These are phyloP conservation scores for Oryza punctata DNA, from an alignment of 176 grass and related monocot genomes.

Conservation along the genomic window DNA sequence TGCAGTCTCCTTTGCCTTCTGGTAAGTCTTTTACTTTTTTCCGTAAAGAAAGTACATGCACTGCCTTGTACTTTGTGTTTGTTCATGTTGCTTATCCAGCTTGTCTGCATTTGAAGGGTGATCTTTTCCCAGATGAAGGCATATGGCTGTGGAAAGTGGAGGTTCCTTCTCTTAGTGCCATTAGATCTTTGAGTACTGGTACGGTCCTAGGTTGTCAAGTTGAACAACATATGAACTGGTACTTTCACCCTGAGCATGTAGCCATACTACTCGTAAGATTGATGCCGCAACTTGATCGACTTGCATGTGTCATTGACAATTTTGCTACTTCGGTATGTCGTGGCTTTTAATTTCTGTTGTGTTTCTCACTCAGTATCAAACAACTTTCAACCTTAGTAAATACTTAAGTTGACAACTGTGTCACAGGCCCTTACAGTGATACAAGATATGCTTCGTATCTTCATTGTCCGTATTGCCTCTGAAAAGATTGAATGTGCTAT, in stretches of 20 bases:
- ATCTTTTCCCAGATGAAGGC: conserved; percentile 92
- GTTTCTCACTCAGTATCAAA: conserved; percentile 28
- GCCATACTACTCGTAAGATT: conserved; percentile 65
- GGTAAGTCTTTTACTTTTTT: conserved; percentile 53
- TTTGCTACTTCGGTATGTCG: conserved; percentile 87
- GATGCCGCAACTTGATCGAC: conserved; percentile 88
- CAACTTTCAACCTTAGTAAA: not conserved
- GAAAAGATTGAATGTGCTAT: conserved; percentile 81
- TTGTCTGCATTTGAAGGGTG: conserved; percentile 66
- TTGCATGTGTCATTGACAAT: conserved; percentile 76
- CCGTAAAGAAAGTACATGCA: not conserved
- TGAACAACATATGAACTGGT: conserved; percentile 88
- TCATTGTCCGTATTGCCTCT: conserved; percentile 79
- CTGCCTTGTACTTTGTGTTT: not conserved
- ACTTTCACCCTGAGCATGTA: conserved; percentile 72
- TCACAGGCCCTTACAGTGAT: conserved; percentile 76
- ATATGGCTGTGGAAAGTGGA: conserved; percentile 92
- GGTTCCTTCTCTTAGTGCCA: conserved; percentile 79
- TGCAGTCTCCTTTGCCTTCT: conserved; percentile 93
- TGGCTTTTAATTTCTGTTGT: conserved; percentile 35
- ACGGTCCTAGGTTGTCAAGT: conserved; percentile 78
- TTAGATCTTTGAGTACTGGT: conserved; percentile 81
- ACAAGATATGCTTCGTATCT: conserved; percentile 96
- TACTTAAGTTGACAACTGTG: conserved; percentile 21
- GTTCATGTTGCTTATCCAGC: conserved; percentile 35